Evolutionary conservation across 345 rosid genomes (phyloP).

Genomic region (Moricandia arvensis): DNA sequence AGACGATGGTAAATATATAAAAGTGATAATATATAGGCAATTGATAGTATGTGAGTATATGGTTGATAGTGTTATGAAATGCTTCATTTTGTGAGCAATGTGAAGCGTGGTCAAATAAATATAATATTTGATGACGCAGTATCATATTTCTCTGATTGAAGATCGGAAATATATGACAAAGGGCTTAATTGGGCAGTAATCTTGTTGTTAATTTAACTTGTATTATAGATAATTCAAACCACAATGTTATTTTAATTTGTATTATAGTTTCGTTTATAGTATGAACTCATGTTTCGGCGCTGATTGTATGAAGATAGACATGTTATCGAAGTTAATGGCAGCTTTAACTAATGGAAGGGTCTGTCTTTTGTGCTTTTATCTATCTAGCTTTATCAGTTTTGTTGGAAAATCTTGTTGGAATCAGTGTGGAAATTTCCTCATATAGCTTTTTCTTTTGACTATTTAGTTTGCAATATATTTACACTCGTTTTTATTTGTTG

Average conservation of each 20-base stretch:
- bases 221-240: neutral
- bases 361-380: neutral
- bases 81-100: neutral
- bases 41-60: neutral
- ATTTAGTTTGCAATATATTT: neutral
- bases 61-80: neutral
- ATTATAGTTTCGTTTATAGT: neutral
- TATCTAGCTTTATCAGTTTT: constrained; percentile 13
- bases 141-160: neutral
- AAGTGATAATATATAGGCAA: neutral
- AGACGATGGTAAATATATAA: neutral
- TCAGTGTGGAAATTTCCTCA: constrained; percentile 20
- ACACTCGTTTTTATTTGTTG: neutral
- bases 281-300: neutral
- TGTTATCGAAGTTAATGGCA: constrained; percentile 10
- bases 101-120: neutral
- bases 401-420: constrained; percentile 24
- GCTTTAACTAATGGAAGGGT: constrained; percentile 13
- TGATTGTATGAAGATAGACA: constrained; percentile 6
- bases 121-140: neutral
- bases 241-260: neutral
- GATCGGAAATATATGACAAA: neutral
- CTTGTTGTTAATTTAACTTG: neutral
- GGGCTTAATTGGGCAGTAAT: neutral
- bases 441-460: constrained; percentile 12